Percentiles rank a stretch among this genome's conserved stretches.
Evolutionary conservation across 805 yeast genomes (phyloP).

Genomic region (Kazachstania viticola): DNA sequence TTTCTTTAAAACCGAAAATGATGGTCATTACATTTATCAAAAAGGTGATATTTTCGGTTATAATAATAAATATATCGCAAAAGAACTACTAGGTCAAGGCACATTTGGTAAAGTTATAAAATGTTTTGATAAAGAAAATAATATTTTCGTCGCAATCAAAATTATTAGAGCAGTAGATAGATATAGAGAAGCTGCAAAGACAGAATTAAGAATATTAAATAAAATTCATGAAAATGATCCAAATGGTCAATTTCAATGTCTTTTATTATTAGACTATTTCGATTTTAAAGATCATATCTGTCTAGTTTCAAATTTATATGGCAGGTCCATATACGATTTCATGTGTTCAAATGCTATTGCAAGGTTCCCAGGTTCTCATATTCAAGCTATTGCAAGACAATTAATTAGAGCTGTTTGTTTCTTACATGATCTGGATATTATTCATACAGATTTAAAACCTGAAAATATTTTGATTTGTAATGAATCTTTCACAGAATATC

Average conservation of each 20-base stretch:
- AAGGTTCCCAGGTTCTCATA: constrained; percentile 91
- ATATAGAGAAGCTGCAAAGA: constrained; percentile 90
- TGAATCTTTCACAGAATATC: constrained; percentile 16
- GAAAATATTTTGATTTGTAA: constrained; percentile 66
- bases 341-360: constrained; percentile 70
- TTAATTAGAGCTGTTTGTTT: constrained; percentile 75
- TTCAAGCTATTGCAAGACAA: constrained; percentile 82
- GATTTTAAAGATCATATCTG: constrained; percentile 92
- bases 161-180: constrained; percentile 86
- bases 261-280: constrained; percentile 78
- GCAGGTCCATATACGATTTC: constrained; percentile 81
- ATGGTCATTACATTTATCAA: constrained; percentile 62
- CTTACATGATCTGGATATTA: constrained; percentile 77
- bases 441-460: constrained; percentile 95
- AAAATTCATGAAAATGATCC: constrained; percentile 31
- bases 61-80: constrained; percentile 53
- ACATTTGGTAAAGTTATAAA: constrained; percentile 98
- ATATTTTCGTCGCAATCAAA: constrained; percentile 70
- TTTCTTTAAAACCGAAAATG: constrained; percentile 36
- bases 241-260: constrained; percentile 54
- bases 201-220: constrained; percentile 69
- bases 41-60: constrained; percentile 50
- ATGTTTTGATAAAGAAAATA: constrained; percentile 47
- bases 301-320: constrained; percentile 79
- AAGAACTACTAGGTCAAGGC: constrained; percentile 78